These are phyloP conservation scores for Talaromyces islandicus DNA, from an alignment of 2,329 filamentous ascomycete species.

Conservation along the genomic window DNA sequence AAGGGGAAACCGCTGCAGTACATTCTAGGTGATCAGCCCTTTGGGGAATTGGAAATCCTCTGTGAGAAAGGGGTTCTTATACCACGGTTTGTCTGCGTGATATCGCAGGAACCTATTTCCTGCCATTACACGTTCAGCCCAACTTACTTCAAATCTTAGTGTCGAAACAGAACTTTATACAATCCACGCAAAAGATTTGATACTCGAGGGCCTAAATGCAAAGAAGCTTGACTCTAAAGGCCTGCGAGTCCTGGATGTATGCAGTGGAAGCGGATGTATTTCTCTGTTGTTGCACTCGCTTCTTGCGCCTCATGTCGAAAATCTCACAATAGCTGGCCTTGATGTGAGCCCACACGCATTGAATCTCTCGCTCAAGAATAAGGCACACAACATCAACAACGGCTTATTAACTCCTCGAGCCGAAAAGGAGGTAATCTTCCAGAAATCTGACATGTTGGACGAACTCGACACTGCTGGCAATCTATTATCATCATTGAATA, in stretches of 20 bases:
- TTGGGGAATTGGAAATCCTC: conserved; percentile 72
- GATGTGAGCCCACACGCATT: conserved; percentile 68
- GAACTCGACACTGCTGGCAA: conserved; percentile 10
- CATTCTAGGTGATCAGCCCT: conserved; percentile 79
- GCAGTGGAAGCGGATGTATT: conserved; percentile 88
- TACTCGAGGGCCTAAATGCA: conserved; percentile 21
- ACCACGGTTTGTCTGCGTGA: conserved; percentile 50
- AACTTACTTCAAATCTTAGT: conserved; percentile 25
- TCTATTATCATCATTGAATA: background rate
- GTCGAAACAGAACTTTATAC: conserved; percentile 68
- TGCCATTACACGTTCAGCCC: background rate
- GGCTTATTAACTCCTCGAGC: conserved; percentile 21
- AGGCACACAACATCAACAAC: conserved; percentile 44
- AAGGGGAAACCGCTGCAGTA: conserved; percentile 82
- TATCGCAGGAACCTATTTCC: background rate
- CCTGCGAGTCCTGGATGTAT: conserved; percentile 72
- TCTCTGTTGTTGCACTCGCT: conserved; percentile 66
- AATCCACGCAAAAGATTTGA: conserved; percentile 46
- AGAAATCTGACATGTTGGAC: conserved; percentile 39
- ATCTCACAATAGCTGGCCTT: conserved; percentile 57
- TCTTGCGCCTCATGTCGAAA: conserved; percentile 38
- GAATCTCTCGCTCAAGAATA: conserved; percentile 59
- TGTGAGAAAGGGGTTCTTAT: conserved; percentile 78
- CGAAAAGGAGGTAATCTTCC: conserved; percentile 39
- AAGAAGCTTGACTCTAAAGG: background rate